Evolutionary conservation across 2,329 filamentous ascomycete species (phyloP), one percentile per base, ranked within the genome.

Genomic region (Hypoxylon sp.): DNA sequence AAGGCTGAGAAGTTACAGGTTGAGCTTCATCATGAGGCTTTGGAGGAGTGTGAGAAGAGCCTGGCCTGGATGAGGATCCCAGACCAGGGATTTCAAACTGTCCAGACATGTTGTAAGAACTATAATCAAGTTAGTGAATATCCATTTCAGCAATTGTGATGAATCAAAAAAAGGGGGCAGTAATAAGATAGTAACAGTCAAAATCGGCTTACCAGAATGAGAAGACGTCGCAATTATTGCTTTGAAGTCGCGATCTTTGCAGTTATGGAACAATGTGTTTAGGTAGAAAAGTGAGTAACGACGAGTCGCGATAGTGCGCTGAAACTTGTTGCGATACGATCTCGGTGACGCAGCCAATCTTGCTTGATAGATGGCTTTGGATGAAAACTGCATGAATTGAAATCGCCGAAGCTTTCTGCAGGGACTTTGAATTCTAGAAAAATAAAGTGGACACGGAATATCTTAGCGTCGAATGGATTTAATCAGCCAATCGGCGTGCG

Each of bases 51-150:
- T 63, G 60, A 37, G 64, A 13, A 3, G n/a, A 26, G 13, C 52
- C 54, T 42, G 73, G 44, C 29, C 59, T 68, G 29, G 66, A 71
- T 19, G 72, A 65, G 9, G 72, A 72, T 53, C 68, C 70, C 26
- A 78, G 68, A 31, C 77, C 77, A 13, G 77, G 77, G 48, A 78
- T 79, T 47, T 74, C 68, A 57, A 74, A 68, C 14, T 55, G 56
- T 17, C 60, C 63, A 55, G 72, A 67, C 74, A 76, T 76, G 9
- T 44, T 55, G 55, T 2, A 13, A 46, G 22, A 51, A 26, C 63
- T 62, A 10, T 33, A 24, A n/a, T 11, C 9, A 17, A 37, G 58
- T 61, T 17, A 66, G 39, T 54, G 44, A 37, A 9, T 24, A 56
- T 31, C 17, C 37, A 47, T 10, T n/a, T 4, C 9, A 35, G 4